These are phyloP conservation scores for Aspergillus proliferans DNA, from an alignment of 2,329 filamentous ascomycete species.

Conservation along the genomic window DNA sequence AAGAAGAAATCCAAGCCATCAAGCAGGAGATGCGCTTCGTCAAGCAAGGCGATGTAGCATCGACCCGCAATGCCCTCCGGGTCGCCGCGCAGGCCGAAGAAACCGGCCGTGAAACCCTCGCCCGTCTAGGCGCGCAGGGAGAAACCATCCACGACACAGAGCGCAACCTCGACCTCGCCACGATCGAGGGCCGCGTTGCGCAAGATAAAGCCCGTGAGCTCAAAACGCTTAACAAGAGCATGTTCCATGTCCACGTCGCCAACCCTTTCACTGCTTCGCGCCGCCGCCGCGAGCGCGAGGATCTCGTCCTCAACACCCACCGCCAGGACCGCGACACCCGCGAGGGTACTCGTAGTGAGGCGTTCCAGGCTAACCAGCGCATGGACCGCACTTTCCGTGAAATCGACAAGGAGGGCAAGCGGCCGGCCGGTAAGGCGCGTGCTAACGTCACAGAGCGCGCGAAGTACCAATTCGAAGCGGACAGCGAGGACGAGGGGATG, in stretches of 20 bases:
- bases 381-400: slow-evolving; percentile 61
- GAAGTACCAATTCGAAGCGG: slow-evolving; percentile 75
- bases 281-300: slow-evolving; percentile 59
- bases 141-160: slow-evolving; percentile 78
- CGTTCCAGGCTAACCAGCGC: slow-evolving; percentile 50
- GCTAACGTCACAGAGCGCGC: slow-evolving; percentile 54
- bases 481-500: slow-evolving; percentile 63
- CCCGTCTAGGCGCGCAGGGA: slow-evolving; percentile 68
- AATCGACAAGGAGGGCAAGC: slow-evolving; percentile 48
- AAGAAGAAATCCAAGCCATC: slow-evolving; percentile 64
- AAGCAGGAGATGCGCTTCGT: slow-evolving; percentile 69
- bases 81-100: slow-evolving; percentile 65
- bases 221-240: slow-evolving; percentile 78
- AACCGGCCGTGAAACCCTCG: slow-evolving; percentile 64
- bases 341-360: slow-evolving; percentile 51
- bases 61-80: slow-evolving; percentile 62
- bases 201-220: slow-evolving; percentile 77
- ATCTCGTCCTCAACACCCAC: slow-evolving; percentile 62
- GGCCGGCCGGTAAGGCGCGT: slow-evolving; percentile 46
- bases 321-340: slow-evolving; percentile 50
- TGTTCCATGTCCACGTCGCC: slow-evolving; percentile 77
- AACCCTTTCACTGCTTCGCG: slow-evolving; percentile 71
- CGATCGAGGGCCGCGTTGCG: slow-evolving; percentile 68
- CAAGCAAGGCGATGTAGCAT: slow-evolving; percentile 71
- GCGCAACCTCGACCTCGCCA: slow-evolving; percentile 71